Base-by-base conservation (phyloP, 2,329 filamentous ascomycete species). In the Cytospora paraplurivora region DNA sequence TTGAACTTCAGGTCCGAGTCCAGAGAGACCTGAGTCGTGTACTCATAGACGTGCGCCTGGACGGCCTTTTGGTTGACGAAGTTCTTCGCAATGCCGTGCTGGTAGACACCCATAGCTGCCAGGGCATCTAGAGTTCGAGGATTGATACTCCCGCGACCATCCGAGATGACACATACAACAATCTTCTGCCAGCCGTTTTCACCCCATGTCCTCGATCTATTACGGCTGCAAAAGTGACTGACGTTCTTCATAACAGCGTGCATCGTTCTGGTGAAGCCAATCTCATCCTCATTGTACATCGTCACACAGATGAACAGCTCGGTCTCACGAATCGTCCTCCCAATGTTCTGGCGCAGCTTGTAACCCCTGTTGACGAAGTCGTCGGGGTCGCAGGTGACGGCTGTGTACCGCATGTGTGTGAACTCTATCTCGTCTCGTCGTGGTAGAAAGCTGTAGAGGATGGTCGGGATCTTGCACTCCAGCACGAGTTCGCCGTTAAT, bases 221-320 rank as follows among this genome's bases (percentile, higher is more conserved):
- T 90, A 59, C 95, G 88, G 21, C 89, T 92, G 81, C 95, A 99
- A 77, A 99, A 97, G 75, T 98, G 95, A 15, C 91, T 88, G 71
- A 99, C 94, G 75, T 99, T 99, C 76, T 96, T 93, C 91, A 99
- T 96, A 62, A 99, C 92, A 62, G 94, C 95, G 75, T 98, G 92
- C 94, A 99, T 98, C 0, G 95, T 99, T 54, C 95, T 87, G 7
- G 95, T 97, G 71, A 99, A 99, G 73, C 93, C 87, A 71, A 97
- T 92, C 74, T 98, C 95, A 76, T 97, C 91, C 77, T 99, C 95
- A 76, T 99, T 99, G 81, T 97, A 98, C 95, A 98, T 98, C 70
- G 95, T 99, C 66, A 99, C 82, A 74, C 93, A 97, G 71, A 99
- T 96, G 75, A 98, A 95, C 8, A 99, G 80, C 76, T 99, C 95